Conservation (phyloP, 129 eudicot species). For the Tanacetum coccineum region DNA sequence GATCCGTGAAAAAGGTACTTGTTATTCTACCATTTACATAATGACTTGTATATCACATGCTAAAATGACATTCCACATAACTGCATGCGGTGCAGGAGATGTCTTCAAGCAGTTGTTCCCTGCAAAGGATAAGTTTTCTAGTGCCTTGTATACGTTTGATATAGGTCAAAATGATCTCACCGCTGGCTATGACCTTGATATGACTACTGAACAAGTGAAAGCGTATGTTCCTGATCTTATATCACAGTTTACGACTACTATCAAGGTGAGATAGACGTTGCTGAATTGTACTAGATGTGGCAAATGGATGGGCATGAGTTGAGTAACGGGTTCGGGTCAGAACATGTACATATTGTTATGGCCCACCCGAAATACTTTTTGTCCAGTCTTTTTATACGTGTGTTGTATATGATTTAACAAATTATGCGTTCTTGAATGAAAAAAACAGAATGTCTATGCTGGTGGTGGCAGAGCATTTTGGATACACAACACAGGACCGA, state of each 20-base stretch:
- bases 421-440: background rate
- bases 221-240: constrained; percentile 59
- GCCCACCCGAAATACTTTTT: background rate
- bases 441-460: constrained; percentile 43
- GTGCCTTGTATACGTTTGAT: constrained; percentile 65
- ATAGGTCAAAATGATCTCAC: constrained; percentile 82
- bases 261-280: constrained; percentile 42
- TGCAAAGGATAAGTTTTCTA: constrained; percentile 36
- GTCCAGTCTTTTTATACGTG: background rate
- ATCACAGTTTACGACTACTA: constrained; percentile 35
- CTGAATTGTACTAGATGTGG: too few species aligned
- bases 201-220: constrained; percentile 55
- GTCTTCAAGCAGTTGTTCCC: constrained; percentile 40
- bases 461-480: constrained; percentile 69
- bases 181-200: constrained; percentile 64
- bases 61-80: background rate
- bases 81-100: constrained; percentile 37
- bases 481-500: constrained; percentile 85
- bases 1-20: constrained; percentile 41
- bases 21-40: background rate
- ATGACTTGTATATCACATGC: background rate
- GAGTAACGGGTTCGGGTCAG: background rate
- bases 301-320: too few species aligned
- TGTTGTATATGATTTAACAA: background rate
- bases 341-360: background rate